Base-by-base conservation (phyloP, 176 grass and related monocot species). In the Guadua angustifolia region DNA sequence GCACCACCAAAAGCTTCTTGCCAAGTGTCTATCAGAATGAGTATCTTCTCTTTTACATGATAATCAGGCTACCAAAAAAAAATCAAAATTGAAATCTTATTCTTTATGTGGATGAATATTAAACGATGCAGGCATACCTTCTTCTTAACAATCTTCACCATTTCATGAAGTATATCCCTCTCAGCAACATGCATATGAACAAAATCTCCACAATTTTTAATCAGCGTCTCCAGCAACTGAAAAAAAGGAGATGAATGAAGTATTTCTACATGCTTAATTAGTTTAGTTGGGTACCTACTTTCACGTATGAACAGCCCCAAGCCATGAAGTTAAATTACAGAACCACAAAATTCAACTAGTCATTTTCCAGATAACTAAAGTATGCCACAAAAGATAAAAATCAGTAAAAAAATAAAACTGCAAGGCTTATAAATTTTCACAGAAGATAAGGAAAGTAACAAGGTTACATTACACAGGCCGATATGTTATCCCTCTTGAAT, bases 1-100 rank as follows among this genome's bases (percentile, higher is more conserved):
- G 91, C 73, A 84, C 95, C 95, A 55, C 95, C 95, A 90, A 98
- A 98, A 90, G 95, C 91, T 92, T 98, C 95, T 95, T 98, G 93
- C 95, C 95, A 98, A 78, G 85, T 93, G 70, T 98, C 91, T 87
- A 98, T 88, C 59, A 95, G 83, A 80, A 83, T 77, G 69, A 94
- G 77, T 82, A 92, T 87, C 85, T 92, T 92, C 66, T 86, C 87
- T 74, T 89, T 89, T 40, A 92, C 87, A 62, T 86, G 84, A 82
- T 88, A 89, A 60, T 92, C 84, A 79, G 87, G 80, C 86, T 92
- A 75, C 43, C 79, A 73, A 83, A 83, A 58, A 58, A 9, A 86
- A 60, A 75, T 86, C 38, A 61, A 32, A 70, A 38, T 49, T 35
- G 10, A 39, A 14, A 63, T 18, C 6, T 72, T 46, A 53, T 29